Evolutionary conservation across 768 basidiomycete genomes (phyloP).

Genomic region (Suillus decipiens): DNA sequence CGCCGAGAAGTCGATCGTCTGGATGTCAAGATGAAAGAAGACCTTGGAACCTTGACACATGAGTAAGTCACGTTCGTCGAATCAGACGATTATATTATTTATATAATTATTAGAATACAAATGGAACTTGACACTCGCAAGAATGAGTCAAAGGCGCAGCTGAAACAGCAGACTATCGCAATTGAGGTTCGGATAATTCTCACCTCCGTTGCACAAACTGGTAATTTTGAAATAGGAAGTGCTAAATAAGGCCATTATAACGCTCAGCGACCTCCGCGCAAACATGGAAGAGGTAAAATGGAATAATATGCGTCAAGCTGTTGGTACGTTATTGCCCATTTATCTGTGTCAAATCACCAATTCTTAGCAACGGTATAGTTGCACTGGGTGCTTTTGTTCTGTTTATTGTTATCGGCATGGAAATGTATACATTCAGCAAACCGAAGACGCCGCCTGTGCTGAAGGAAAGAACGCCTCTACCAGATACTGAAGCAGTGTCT

Average conservation of each 20-base stretch:
- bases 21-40: constrained; percentile 92
- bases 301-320: constrained; percentile 85
- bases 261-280: constrained; percentile 75
- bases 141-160: constrained; percentile 82
- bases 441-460: constrained; percentile 28
- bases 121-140: constrained; percentile 96
- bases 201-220: background rate
- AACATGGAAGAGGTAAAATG: constrained; percentile 85
- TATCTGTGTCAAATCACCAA: background rate
- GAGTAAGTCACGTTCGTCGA: constrained; percentile 59
- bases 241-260: constrained; percentile 72
- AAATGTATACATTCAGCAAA: constrained; percentile 51
- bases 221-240: constrained; percentile 52
- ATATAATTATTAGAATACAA: constrained; percentile 67
- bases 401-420: constrained; percentile 71
- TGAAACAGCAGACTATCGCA: constrained; percentile 80
- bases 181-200: constrained; percentile 62
- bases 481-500: constrained; percentile 12
- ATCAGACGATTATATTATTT: background rate
- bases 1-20: constrained; percentile 85
- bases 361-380: constrained; percentile 38
- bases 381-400: constrained; percentile 66
- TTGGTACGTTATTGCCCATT: constrained; percentile 49
- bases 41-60: constrained; percentile 84
- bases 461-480: constrained; percentile 4